Evolutionary conservation across 495 filamentous ascomycete genomes (phyloP).

Genomic region (Xylaria grammica): DNA sequence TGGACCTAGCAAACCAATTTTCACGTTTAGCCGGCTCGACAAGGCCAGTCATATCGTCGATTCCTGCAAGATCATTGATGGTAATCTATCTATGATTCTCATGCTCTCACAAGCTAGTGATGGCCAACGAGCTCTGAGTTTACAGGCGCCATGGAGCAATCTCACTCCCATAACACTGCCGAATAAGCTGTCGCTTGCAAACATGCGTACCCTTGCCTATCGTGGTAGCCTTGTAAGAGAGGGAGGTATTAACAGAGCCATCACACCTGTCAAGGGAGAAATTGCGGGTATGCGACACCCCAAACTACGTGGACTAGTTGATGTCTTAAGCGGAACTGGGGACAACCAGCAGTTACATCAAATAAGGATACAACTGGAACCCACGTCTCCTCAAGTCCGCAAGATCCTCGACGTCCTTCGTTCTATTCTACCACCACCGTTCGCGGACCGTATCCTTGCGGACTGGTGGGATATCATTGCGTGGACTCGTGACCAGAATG

Average conservation of each 20-base stretch:
- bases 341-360: slow-evolving; percentile 63
- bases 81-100: slow-evolving; percentile 68
- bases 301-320: slow-evolving; percentile 61
- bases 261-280: slow-evolving; percentile 39
- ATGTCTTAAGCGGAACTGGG: slow-evolving; percentile 61
- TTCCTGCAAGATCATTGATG: slow-evolving; percentile 75
- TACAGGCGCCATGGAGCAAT: slow-evolving; percentile 78
- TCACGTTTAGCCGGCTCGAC: slow-evolving; percentile 49
- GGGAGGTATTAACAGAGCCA: slow-evolving; percentile 35
- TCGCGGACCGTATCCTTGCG: slow-evolving; percentile 67
- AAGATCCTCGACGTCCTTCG: slow-evolving; percentile 65
- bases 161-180: slow-evolving; percentile 60
- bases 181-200: slow-evolving; percentile 44
- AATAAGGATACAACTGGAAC: slow-evolving; percentile 68
- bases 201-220: slow-evolving; percentile 46
- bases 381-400: slow-evolving; percentile 63
- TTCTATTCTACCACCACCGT: slow-evolving; percentile 63
- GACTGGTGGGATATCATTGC: slow-evolving; percentile 79
- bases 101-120: slow-evolving; percentile 69
- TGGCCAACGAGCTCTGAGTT: slow-evolving; percentile 66
- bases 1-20: slow-evolving; percentile 33
- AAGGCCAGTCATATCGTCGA: slow-evolving; percentile 70
- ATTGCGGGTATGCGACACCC: slow-evolving; percentile 51
- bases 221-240: slow-evolving; percentile 39
- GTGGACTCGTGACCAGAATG: slow-evolving; percentile 63